phyloP scores from a whole-genome alignment of 805 yeast genomes.

The Maudiozyma bulderi region DNA sequence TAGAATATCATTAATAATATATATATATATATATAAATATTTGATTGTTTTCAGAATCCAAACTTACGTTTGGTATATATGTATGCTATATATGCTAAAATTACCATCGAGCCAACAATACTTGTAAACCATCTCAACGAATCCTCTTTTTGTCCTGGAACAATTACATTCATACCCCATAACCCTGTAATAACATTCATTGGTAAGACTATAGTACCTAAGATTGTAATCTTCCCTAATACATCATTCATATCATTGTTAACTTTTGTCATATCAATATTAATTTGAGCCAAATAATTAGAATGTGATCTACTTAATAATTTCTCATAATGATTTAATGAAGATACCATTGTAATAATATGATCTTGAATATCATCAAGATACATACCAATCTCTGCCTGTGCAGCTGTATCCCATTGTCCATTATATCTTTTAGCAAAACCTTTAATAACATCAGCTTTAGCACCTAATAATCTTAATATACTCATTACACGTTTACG shows the following conservation, averaged over 20 bases:
- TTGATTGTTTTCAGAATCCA: conserved; percentile 19
- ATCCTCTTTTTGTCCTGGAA: conserved; percentile 79
- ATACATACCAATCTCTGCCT: conserved; percentile 86
- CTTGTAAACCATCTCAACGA: conserved; percentile 58
- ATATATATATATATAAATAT: no score
- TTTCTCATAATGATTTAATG: conserved; percentile 90
- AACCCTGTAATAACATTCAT: conserved; percentile 91
- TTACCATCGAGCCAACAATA: conserved; percentile 37
- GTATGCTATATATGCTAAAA: conserved; percentile 39
- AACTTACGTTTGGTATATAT: conserved; percentile 39
- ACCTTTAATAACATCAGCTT: conserved; percentile 96
- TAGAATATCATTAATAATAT: background rate
- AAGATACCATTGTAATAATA: conserved; percentile 93
- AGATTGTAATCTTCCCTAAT: conserved; percentile 80
- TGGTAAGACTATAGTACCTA: conserved; percentile 93
- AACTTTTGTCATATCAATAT: conserved; percentile 94
- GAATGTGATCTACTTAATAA: conserved; percentile 90
- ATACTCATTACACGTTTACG: conserved; percentile 91
- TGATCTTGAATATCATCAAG: conserved; percentile 97
- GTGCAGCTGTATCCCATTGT: conserved; percentile 69
- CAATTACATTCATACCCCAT: conserved; percentile 98
- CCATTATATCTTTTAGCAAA: conserved; percentile 87
- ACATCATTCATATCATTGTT: conserved; percentile 97
- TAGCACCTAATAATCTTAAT: conserved; percentile 72
- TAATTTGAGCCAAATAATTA: conserved; percentile 90